phyloP scores from a whole-genome alignment of 257 asterid genomes.

The Lavandula angustifolia region DNA sequence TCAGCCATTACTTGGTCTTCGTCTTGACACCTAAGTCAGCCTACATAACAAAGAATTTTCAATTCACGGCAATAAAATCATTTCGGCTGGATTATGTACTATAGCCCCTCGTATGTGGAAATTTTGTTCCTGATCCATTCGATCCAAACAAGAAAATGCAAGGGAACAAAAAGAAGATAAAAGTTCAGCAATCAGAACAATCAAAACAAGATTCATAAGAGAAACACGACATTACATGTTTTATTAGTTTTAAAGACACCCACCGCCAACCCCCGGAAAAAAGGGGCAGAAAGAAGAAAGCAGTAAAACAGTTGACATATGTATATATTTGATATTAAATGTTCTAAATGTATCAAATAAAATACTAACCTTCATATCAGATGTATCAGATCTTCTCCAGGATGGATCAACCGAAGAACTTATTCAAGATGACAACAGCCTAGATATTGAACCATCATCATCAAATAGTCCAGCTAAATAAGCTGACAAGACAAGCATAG shows the following conservation, averaged over 20 bases:
- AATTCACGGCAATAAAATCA: slow-evolving; percentile 12
- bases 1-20: slow-evolving; percentile 99
- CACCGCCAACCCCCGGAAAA: no score
- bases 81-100: slow-evolving; percentile 5
- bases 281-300: no score
- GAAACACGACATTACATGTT: no score
- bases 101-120: slow-evolving; percentile 1
- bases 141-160: slow-evolving; percentile 5
- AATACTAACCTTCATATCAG: slow-evolving; percentile 82
- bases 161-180: not conserved
- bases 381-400: slow-evolving; percentile 83
- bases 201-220: slow-evolving; percentile 21
- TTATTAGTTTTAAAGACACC: slow-evolving; percentile 6
- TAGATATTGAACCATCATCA: slow-evolving; percentile 71
- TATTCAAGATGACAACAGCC: slow-evolving; percentile 65
- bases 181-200: not conserved
- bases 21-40: slow-evolving; percentile 99
- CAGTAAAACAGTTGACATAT: no score
- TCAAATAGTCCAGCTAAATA: slow-evolving; percentile 83
- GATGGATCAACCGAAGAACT: slow-evolving; percentile 85
- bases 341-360: slow-evolving; percentile 8
- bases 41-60: no score
- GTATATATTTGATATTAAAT: not conserved
- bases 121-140: slow-evolving; percentile 11
- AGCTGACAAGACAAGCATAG: slow-evolving; percentile 96